Base-by-base conservation (phyloP, 371 early-diverging fungal genomes). In the Capniomyces stellatus region DNA sequence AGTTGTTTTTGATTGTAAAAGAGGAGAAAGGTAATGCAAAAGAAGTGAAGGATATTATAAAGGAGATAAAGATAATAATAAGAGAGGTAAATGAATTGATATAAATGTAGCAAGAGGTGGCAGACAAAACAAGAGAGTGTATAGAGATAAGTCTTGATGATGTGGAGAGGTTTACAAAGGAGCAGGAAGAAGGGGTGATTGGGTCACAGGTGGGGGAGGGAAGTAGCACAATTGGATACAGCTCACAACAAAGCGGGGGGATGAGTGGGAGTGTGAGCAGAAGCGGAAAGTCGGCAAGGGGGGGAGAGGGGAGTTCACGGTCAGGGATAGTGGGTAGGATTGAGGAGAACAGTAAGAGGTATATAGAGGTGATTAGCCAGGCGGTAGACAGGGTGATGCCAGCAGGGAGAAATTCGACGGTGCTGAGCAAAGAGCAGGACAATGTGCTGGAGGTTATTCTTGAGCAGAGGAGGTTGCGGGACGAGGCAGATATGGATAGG, bases 401-500 rank as follows among this genome's bases (percentile, higher is more conserved):
- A 1, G 69, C 64, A 47, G 68, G 75, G 8, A 70, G 71, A 31
- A 41, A 12, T 19, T 52, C 53, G 55, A 57, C 58, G 18, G 69
- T 73, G 52, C 72, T 82, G 55, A 73, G 85, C 42, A 71, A 66
- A 27, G 77, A 82, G 24, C 75, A 79, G n/a, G 83, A 83, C 43
- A 77, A 79, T 55, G 89, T 90, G 1, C 64, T 92, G 23, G 92
- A 93, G 57, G 91, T 93, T 19, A 80, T 95, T 56, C 77, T 91
- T 61, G 75, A 76, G 53, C 92, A 92, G 46, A 75, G 96, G 51
- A 74, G 74, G 56, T 79, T 76, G 54, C 79, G 83, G 47, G 87
- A 91, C 61, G 35, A 60, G 40, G 58, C 58, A 24, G 61, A 60
- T 2, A 29, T 29, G 0, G 55, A 52, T 22, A 49, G 29, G 29